Percentiles rank a stretch among this genome's conserved stretches.
Evolutionary conservation across 2,329 filamentous ascomycete genomes (phyloP).

Genomic region (Ceratocystis destructans): DNA sequence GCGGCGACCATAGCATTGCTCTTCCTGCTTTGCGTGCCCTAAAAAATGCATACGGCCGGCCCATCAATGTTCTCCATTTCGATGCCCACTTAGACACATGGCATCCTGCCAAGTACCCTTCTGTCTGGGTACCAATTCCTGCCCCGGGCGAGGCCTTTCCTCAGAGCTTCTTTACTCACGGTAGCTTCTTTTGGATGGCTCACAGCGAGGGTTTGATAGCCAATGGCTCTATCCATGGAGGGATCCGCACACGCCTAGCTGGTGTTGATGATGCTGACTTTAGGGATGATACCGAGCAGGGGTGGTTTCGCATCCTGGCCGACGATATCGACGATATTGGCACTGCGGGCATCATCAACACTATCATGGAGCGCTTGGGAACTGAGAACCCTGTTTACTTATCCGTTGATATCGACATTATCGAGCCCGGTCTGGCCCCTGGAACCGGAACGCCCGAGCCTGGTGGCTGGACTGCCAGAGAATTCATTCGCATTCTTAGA

Average conservation of each 20-base stretch:
- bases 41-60: slow-evolving; percentile 45
- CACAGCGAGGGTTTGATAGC: slow-evolving; percentile 65
- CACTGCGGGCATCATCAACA: slow-evolving; percentile 51
- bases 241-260: slow-evolving; percentile 61
- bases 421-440: slow-evolving; percentile 55
- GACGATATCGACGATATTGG: slow-evolving; percentile 83
- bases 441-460: slow-evolving; percentile 82
- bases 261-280: slow-evolving; percentile 51
- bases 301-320: slow-evolving; percentile 61
- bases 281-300: slow-evolving; percentile 55
- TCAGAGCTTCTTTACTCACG: slow-evolving; percentile 59
- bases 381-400: slow-evolving; percentile 67
- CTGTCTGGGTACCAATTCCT: slow-evolving; percentile 49
- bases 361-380: slow-evolving; percentile 59
- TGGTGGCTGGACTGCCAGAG: slow-evolving; percentile 80
- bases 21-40: slow-evolving; percentile 56
- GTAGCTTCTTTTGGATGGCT: slow-evolving; percentile 84
- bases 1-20: slow-evolving; percentile 59
- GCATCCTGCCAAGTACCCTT: slow-evolving; percentile 69
- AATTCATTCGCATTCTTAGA: slow-evolving; percentile 69
- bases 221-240: slow-evolving; percentile 67
- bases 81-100: slow-evolving; percentile 72
- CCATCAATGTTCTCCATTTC: slow-evolving; percentile 60
- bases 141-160: slow-evolving; percentile 23
- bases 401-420: slow-evolving; percentile 67